phyloP scores from a whole-genome alignment of 2,329 filamentous ascomycete species.

The Cylindrodendrum hubeiense region DNA sequence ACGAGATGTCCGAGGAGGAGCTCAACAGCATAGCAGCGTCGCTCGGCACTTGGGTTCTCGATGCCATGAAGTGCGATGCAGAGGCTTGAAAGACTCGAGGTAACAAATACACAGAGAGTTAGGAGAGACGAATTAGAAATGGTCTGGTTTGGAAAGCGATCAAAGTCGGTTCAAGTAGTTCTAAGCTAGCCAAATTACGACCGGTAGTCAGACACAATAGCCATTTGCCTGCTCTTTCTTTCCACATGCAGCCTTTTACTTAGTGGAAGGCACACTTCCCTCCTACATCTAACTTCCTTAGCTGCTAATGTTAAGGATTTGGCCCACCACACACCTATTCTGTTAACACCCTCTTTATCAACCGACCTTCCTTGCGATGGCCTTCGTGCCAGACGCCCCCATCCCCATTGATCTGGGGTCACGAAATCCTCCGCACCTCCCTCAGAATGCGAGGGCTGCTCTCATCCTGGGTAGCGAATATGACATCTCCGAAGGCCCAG shows the following conservation, averaged over 20 bases:
- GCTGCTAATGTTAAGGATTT: neutral
- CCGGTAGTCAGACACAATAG: too few species aligned
- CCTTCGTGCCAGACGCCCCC: neutral
- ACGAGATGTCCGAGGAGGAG: constrained; percentile 60
- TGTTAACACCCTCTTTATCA: neutral
- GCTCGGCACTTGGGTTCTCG: constrained; percentile 76
- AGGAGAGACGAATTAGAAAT: too few species aligned
- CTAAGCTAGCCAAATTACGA: too few species aligned
- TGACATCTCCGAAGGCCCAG: neutral
- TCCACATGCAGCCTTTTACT: too few species aligned
- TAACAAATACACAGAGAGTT: too few species aligned
- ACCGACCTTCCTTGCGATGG: neutral
- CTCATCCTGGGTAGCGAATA: neutral
- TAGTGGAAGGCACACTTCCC: too few species aligned
- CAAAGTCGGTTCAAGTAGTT: too few species aligned
- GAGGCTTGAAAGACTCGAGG: too few species aligned
- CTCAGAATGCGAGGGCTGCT: neutral
- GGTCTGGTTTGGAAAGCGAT: too few species aligned
- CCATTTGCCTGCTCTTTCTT: too few species aligned
- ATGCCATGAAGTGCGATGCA: constrained; percentile 76
- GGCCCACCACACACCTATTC: neutral
- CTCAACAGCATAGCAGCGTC: constrained; percentile 61
- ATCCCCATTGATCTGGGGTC: neutral
- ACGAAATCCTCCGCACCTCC: neutral
- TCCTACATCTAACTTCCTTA: too few species aligned